Base-by-base conservation (phyloP, 495 filamentous ascomycete genomes). In the Gamarada debralockiae region DNA sequence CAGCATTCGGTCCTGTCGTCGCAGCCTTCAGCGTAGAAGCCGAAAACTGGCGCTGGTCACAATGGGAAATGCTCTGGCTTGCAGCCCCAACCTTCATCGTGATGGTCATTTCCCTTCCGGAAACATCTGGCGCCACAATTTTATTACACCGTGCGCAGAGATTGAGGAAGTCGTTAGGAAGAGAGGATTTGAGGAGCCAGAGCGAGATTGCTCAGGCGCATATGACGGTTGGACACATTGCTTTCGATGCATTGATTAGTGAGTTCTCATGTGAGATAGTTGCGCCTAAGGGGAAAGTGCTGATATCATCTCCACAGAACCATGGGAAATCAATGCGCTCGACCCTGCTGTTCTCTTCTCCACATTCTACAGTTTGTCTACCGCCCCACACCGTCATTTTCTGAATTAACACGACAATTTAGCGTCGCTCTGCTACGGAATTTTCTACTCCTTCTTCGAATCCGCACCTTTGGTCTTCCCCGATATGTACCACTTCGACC, bases 361-460 rank as follows among this genome's bases (percentile, higher is more conserved):
- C 0, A 76, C 81, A 55, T 48, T 77, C 41, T 87, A 86, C 66
- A 81, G 77, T 1, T 74, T 77, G n/a, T 71, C 86, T 47, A 76
- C 79, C 27, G 10, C 27, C 27, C 27, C 10, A 5, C 27, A 29
- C 27, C 4, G 27, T 10, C 10, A 29, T 29, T 29, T 29, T n/a
- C n/a, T n/a, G n/a, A n/a, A n/a, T n/a, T n/a, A n/a, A 29, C 27
- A 29, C 4, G 27, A 10, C 27, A 5, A 29, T 29, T 5, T 10
- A 29, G 27, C 27, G 10, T 29, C 10, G 10, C 5, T 29, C 4
- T 29, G n/a, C 53, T 85, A 86, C 66, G 81, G 74, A 24, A 85
- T 86, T 66, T 85, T 79, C 67, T 86, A 86, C 65, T 76, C 71
- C 57, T 86, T 85, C 74, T 87, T 87, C 72, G 84, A 87, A 62